Evolutionary conservation across 208 protist genomes (phyloP).

Genomic region (Leishmania gerbilli): DNA sequence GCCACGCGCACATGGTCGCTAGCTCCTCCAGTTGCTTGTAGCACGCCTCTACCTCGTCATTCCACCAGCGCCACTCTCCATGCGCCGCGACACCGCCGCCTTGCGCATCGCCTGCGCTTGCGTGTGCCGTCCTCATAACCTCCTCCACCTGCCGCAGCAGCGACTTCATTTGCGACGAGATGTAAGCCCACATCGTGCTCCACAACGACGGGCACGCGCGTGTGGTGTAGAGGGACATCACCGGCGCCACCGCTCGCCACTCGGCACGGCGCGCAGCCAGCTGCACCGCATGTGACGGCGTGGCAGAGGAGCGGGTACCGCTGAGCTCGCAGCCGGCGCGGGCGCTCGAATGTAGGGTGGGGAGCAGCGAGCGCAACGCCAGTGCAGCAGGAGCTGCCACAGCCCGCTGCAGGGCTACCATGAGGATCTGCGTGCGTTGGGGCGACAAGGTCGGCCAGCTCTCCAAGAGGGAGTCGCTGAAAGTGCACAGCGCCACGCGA

Average conservation of each 20-base stretch:
- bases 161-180: slow-evolving; percentile 5
- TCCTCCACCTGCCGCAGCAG: slow-evolving; percentile 9
- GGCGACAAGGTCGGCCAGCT: neutral
- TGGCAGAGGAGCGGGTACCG: neutral
- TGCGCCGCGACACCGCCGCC: neutral
- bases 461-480: slow-evolving; percentile 1
- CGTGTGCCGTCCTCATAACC: neutral
- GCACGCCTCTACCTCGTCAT: neutral
- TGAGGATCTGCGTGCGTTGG: neutral
- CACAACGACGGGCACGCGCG: slow-evolving; percentile 1
- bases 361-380: slow-evolving; percentile 5
- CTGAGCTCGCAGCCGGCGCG: neutral
- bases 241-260: slow-evolving; percentile 22
- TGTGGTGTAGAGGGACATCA: neutral
- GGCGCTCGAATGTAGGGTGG: neutral
- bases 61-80: neutral
- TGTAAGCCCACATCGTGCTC: slow-evolving; percentile 11
- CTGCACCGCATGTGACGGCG: neutral
- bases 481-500: slow-evolving; percentile 1
- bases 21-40: slow-evolving; percentile 14
- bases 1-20: slow-evolving; percentile 22
- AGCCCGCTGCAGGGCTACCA: slow-evolving; percentile 14
- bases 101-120: neutral
- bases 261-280: neutral
- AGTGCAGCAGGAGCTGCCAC: slow-evolving; percentile 16